These are phyloP conservation scores for Fragosphaeria purpurea DNA, from an alignment of 2,329 filamentous ascomycete species.

Conservation along the genomic window DNA sequence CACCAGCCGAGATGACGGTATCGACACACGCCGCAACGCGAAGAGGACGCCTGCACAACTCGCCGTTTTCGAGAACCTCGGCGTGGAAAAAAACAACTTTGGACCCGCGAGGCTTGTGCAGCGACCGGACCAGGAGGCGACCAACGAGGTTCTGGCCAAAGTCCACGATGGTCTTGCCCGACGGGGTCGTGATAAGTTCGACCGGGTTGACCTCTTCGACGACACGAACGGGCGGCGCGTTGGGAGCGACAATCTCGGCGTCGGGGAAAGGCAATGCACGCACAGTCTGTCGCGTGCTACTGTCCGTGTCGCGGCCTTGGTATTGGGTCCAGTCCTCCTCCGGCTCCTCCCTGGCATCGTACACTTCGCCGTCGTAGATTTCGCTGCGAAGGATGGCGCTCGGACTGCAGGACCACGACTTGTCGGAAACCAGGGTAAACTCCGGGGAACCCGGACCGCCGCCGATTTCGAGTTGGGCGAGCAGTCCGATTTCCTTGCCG, in stretches of 20 bases:
- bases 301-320: background rate
- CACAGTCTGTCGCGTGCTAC: background rate
- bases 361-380: constrained; percentile 44
- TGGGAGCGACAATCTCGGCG: constrained; percentile 27
- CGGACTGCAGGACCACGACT: constrained; percentile 15
- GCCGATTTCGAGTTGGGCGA: constrained; percentile 27
- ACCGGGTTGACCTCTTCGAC: constrained; percentile 21
- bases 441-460: constrained; percentile 11
- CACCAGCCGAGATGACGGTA: constrained; percentile 20
- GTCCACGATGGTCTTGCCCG: constrained; percentile 40
- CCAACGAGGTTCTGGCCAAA: constrained; percentile 53
- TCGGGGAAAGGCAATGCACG: constrained; percentile 19
- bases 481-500: constrained; percentile 28
- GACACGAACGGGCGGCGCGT: constrained; percentile 35
- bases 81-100: constrained; percentile 37
- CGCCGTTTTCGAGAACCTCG: constrained; percentile 42
- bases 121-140: constrained; percentile 26
- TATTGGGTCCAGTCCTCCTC: background rate
- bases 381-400: constrained; percentile 25
- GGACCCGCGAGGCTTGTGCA: constrained; percentile 20
- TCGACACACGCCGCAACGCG: constrained; percentile 33
- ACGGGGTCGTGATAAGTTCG: constrained; percentile 21
- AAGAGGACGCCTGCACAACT: constrained; percentile 32
- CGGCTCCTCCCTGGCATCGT: constrained; percentile 27
- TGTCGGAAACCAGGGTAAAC: background rate